Evolutionary conservation across 495 filamentous ascomycete species (phyloP).

Genomic region (Hypoxylon intermedium): DNA sequence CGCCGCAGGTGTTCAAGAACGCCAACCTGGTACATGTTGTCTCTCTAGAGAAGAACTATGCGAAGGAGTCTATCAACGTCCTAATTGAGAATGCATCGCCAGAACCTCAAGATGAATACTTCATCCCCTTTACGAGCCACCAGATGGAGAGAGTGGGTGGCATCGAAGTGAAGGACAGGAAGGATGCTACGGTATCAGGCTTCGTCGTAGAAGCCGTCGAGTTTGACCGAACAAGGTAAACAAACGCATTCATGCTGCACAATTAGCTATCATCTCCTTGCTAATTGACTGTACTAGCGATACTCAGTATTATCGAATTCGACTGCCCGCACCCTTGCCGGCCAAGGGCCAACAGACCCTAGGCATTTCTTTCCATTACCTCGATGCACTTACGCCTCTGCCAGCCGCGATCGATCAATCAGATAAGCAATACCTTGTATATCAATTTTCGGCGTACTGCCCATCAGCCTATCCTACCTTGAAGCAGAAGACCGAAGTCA

Average conservation of each 20-base stretch:
- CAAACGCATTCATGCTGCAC: background rate
- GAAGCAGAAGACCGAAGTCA: conserved; percentile 97
- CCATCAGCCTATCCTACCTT: conserved; percentile 80
- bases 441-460: conserved; percentile 81
- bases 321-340: conserved; percentile 74
- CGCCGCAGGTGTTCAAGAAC: conserved; percentile 89
- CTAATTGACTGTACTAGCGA: conserved; percentile 61
- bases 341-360: conserved; percentile 81
- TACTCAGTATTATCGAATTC: conserved; percentile 83
- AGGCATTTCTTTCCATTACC: conserved; percentile 80
- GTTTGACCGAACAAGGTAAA: conserved; percentile 68
- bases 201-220: conserved; percentile 74
- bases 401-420: conserved; percentile 80
- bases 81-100: conserved; percentile 84
- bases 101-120: conserved; percentile 85
- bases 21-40: conserved; percentile 86
- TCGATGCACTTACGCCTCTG: conserved; percentile 76
- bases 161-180: conserved; percentile 90
- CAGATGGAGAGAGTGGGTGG: conserved; percentile 79
- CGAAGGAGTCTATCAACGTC: conserved; percentile 88
- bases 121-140: conserved; percentile 78
- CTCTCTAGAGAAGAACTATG: conserved; percentile 91
- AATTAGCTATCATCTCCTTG: conserved; percentile 9
- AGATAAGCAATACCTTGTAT: conserved; percentile 85
- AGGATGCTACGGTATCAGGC: conserved; percentile 68